A percentile compares a stretch with the other conserved stretches of the same genome.
These are phyloP conservation scores for Exophiala sp. DNA, from an alignment of 2,329 filamentous ascomycete genomes.

Conservation along the genomic window DNA sequence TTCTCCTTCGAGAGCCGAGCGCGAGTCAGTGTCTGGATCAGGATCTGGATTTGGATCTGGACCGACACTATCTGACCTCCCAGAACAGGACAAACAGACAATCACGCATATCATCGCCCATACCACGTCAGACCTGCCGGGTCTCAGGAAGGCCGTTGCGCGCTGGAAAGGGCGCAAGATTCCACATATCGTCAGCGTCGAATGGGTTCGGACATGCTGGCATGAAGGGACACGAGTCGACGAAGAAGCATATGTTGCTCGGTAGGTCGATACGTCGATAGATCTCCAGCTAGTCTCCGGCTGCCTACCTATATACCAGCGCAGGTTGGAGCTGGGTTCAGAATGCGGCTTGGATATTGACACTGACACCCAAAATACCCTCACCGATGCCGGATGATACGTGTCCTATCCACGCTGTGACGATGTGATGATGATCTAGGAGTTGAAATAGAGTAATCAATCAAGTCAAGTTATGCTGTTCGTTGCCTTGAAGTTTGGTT, in stretches of 20 bases:
- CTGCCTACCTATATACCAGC: too few species aligned
- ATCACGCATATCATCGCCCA: conserved; percentile 60
- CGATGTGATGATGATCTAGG: too few species aligned
- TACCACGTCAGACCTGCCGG: conserved; percentile 40
- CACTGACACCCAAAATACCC: too few species aligned
- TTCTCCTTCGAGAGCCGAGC: too few species aligned
- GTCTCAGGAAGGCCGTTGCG: conserved; percentile 32
- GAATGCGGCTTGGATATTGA: too few species aligned
- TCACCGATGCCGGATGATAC: too few species aligned
- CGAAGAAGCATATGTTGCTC: conserved; percentile 55
- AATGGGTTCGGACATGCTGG: conserved; percentile 80
- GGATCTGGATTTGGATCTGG: conserved; percentile 30
- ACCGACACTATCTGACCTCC: neutral
- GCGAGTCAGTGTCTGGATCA: conserved; percentile 43
- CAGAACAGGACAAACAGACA: conserved; percentile 30
- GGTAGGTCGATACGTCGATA: conserved; percentile 4
- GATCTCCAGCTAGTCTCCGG: too few species aligned
- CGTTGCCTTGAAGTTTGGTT: too few species aligned
- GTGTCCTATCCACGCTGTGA: too few species aligned
- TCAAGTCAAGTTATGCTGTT: too few species aligned
- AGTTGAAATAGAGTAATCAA: too few species aligned
- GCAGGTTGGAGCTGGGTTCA: too few species aligned
- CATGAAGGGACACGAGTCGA: conserved; percentile 69
- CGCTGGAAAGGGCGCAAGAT: conserved; percentile 42
- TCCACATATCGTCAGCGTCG: conserved; percentile 61